Evolutionary conservation across 768 basidiomycete species (phyloP).

Genomic region (Trametes gibbosa): DNA sequence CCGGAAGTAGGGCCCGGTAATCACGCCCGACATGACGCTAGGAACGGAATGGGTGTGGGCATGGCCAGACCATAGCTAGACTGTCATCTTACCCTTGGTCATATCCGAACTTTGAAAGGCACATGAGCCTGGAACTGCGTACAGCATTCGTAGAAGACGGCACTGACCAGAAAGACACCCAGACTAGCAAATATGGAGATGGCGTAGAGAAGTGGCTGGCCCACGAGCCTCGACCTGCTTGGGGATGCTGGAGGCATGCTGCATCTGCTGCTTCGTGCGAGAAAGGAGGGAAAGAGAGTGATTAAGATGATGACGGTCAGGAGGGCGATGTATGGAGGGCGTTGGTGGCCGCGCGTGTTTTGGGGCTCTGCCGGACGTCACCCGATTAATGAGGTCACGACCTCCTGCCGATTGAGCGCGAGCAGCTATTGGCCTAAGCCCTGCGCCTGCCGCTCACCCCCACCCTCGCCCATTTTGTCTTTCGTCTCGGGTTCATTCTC

Average conservation of each 20-base stretch:
- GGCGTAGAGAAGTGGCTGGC: conserved; percentile 73
- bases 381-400: conserved; percentile 9
- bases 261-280: conserved; percentile 37
- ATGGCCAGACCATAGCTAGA: neutral
- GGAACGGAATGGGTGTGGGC: neutral
- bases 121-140: conserved; percentile 2
- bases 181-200: conserved; percentile 81
- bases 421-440: neutral
- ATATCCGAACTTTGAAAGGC: conserved; percentile 64
- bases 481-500: neutral
- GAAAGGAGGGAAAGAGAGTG: conserved; percentile 7
- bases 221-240: conserved; percentile 57
- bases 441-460: neutral
- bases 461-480: neutral
- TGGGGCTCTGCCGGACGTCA: conserved; percentile 14
- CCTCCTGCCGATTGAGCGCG: neutral
- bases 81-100: conserved; percentile 67
- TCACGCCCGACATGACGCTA: conserved; percentile 90
- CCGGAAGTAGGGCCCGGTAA: conserved; percentile 81
- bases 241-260: conserved; percentile 44
- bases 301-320: conserved; percentile 10
- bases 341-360: conserved; percentile 13
- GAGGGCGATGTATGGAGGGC: conserved; percentile 1
- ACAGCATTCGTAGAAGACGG: neutral
- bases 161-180: conserved; percentile 78